phyloP scores from a whole-genome alignment of 2,329 filamentous ascomycete genomes.

The Colletotrichum phormii region DNA sequence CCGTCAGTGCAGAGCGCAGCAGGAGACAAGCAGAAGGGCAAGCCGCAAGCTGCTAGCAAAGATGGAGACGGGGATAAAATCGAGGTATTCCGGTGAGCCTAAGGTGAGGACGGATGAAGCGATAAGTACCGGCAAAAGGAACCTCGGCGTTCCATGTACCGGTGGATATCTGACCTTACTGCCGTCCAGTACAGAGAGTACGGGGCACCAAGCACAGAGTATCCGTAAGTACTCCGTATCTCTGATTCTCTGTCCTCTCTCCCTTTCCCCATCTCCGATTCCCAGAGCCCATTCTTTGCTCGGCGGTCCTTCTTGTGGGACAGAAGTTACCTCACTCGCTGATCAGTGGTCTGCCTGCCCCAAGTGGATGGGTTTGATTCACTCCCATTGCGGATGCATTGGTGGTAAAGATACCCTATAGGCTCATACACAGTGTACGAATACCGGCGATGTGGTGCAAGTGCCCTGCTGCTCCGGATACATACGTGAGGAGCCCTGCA shows the following conservation, averaged over 20 bases:
- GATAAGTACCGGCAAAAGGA: constrained; percentile 12
- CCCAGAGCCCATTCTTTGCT: neutral
- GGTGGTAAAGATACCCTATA: neutral
- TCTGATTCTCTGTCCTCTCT: neutral
- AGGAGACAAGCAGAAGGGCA: constrained; percentile 13
- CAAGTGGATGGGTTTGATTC: neutral
- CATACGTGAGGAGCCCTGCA: neutral
- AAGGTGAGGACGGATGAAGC: constrained; percentile 18
- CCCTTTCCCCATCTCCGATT: neutral
- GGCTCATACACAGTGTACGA: constrained; percentile 24
- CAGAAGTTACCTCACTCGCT: neutral
- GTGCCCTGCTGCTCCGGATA: constrained; percentile 1
- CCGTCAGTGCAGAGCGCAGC: constrained; percentile 17
- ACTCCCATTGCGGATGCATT: neutral
- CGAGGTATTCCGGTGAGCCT: constrained; percentile 33
- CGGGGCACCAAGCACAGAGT: neutral
- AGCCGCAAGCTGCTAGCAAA: constrained; percentile 15
- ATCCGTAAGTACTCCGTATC: neutral
- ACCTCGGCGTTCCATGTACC: neutral
- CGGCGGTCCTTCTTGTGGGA: neutral
- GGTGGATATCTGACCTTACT: constrained; percentile 9
- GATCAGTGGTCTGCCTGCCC: neutral
- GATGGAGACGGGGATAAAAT: constrained; percentile 21
- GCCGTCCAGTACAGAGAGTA: neutral
- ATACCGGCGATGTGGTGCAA: constrained; percentile 30